phyloP scores from a whole-genome alignment of 257 asterid genomes.

The Ophiorrhiza pumila region DNA sequence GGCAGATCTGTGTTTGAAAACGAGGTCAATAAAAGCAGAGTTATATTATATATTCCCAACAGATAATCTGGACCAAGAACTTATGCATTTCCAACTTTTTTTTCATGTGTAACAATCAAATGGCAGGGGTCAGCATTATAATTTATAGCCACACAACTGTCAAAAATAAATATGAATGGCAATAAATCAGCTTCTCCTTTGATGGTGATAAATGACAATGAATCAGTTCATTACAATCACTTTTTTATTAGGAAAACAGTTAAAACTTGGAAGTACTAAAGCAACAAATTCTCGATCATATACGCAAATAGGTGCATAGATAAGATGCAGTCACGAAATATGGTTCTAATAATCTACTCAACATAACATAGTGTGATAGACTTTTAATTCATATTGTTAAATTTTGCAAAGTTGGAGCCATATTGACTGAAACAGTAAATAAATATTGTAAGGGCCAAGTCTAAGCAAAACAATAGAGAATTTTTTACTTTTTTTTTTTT shows the following conservation, averaged over 20 bases:
- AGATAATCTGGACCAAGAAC: slow-evolving; percentile 4
- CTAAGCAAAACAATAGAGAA: no score
- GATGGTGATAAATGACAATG: not conserved
- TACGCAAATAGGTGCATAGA: no score
- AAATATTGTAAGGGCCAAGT: no score
- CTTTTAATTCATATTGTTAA: no score
- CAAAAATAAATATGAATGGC: not conserved
- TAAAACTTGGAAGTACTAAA: no score
- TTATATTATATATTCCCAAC: slow-evolving; percentile 8
- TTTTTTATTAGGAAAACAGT: not conserved
- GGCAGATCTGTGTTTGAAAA: slow-evolving; percentile 30
- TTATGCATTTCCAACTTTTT: not conserved
- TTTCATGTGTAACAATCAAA: slow-evolving; percentile 2
- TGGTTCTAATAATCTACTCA: no score
- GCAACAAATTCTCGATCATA: no score
- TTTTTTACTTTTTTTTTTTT: no score
- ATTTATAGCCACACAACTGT: not conserved
- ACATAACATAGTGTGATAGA: no score
- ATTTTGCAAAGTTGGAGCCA: not conserved
- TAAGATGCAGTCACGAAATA: no score
- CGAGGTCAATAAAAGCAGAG: slow-evolving; percentile 34
- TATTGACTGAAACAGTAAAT: not conserved
- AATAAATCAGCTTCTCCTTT: not conserved
- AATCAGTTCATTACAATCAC: no score
- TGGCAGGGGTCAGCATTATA: slow-evolving; percentile 1